Evolutionary conservation across 208 protist species (phyloP), one percentile per base, ranked within the genome.

Genomic region (Trypanosoma vivax): DNA sequence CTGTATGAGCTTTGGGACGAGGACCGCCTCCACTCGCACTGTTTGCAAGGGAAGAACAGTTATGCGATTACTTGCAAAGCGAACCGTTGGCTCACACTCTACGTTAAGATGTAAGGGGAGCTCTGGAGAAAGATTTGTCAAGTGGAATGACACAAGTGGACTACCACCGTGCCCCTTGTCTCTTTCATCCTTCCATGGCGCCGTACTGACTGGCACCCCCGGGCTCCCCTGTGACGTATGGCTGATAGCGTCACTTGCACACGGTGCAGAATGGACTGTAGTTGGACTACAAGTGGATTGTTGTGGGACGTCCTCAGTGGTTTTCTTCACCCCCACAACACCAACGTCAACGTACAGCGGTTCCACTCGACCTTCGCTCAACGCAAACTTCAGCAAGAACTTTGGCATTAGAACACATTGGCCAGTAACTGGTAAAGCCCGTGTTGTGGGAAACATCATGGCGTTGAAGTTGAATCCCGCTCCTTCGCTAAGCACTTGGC

Each of bases 21-120:
- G 52, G 13, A 38, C 61, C 10, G 71, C 87, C 43, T 87, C 73
- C 25, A 89, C 75, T 41, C 58, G 46, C 9, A 60, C 35, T 14
- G 63, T 76, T 48, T 76, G 70, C 13, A 70, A 61, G 25, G 87
- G 79, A 10, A 77, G 69, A 2, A 90, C 70, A 30, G 65, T 67
- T 40, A 88, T 39, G 11, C 70, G 74, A 37, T 76, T 81, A 35
- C 69, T 60, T 2, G 68, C 49, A 42, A 94, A 85, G 38, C 66
- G 72, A 10, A 94, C 68, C 14, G 76, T 76, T 7, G 87, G 83
- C 30, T 75, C 73, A 54, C 73, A 88, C 74, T 89, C 82, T 19
- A 90, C 66, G 46, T 70, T 80, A 10, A 94, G 63, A 30, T 58
- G 72, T 40, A 94, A 70, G 3, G 87, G 80, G 48, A 94, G 46